These are phyloP conservation scores for Trichoderma semiorbis DNA, from an alignment of 2,329 filamentous ascomycete genomes.

Conservation along the genomic window DNA sequence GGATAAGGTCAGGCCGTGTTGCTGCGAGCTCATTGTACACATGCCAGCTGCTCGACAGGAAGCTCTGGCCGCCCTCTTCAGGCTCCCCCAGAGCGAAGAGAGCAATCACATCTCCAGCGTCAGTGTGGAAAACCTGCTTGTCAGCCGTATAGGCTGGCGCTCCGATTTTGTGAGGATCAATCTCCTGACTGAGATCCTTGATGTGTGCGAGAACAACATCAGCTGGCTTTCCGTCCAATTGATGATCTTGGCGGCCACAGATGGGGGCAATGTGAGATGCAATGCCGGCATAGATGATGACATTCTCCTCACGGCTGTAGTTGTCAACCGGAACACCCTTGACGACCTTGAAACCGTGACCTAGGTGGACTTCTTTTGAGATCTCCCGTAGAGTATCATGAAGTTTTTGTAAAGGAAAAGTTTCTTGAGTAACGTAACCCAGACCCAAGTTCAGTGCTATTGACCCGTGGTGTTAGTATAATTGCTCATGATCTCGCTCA, in stretches of 20 bases:
- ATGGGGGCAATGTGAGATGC: slow-evolving; percentile 54
- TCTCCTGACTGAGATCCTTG: slow-evolving; percentile 52
- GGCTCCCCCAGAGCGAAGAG: slow-evolving; percentile 54
- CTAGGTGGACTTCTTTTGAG: slow-evolving; percentile 53
- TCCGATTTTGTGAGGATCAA: slow-evolving; percentile 43
- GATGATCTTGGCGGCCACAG: slow-evolving; percentile 51
- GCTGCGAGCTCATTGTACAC: slow-evolving; percentile 62
- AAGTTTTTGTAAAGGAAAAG: slow-evolving; percentile 54
- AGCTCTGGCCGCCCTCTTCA: slow-evolving; percentile 53
- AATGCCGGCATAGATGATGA: slow-evolving; percentile 58
- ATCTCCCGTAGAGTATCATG: slow-evolving; percentile 48
- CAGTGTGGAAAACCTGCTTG: slow-evolving; percentile 62
- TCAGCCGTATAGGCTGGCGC: slow-evolving; percentile 58
- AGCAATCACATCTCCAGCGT: slow-evolving; percentile 56
- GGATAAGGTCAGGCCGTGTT: slow-evolving; percentile 57
- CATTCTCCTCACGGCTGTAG: slow-evolving; percentile 53
- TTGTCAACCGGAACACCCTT: slow-evolving; percentile 53
- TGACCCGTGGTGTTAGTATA: neutral
- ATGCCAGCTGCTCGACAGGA: slow-evolving; percentile 54
- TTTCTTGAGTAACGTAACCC: slow-evolving; percentile 41
- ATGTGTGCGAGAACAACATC: slow-evolving; percentile 58
- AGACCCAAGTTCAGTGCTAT: slow-evolving; percentile 37
- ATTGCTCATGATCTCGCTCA: neutral
- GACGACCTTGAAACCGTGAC: slow-evolving; percentile 60
- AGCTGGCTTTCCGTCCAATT: slow-evolving; percentile 41